Percentiles rank a stretch among this genome's conserved stretches.
phyloP scores from a whole-genome alignment of 495 filamentous ascomycete genomes.

The Hypoxylon crocopeplum region DNA sequence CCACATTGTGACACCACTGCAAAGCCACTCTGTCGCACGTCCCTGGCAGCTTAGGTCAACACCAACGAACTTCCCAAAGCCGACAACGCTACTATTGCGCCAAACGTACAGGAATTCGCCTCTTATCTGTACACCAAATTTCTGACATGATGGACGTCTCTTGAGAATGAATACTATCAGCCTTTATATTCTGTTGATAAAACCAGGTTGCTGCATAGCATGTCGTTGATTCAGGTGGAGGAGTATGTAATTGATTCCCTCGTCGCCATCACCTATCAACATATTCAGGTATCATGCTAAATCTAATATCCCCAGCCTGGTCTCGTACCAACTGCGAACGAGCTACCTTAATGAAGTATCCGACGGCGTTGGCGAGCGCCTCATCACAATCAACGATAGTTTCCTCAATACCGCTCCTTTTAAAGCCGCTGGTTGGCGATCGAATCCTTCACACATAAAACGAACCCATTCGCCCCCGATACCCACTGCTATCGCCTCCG shows the following conservation, averaged over 20 bases:
- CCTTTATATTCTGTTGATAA: conserved; percentile 5
- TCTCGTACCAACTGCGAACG: conserved; percentile 90
- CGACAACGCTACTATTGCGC: too few relatives aligned
- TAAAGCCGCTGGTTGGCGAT: conserved; percentile 90
- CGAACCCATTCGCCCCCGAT: conserved; percentile 96
- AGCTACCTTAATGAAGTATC: conserved; percentile 89
- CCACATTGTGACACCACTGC: too few relatives aligned
- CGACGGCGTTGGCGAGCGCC: conserved; percentile 93
- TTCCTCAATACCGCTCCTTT: conserved; percentile 95
- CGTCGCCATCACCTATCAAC: conserved; percentile 3
- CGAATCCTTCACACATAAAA: conserved; percentile 78
- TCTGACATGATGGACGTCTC: conserved; percentile 10
- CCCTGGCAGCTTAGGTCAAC: too few relatives aligned
- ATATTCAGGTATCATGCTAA: too few relatives aligned
- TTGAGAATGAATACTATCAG: conserved; percentile 21
- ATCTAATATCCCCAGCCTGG: conserved; percentile 65
- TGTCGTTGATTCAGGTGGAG: conserved; percentile 97
- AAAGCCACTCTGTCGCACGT: too few relatives aligned
- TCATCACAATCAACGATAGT: conserved; percentile 89
- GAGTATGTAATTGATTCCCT: conserved; percentile 70
- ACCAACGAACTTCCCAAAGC: too few relatives aligned
- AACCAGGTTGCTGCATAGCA: conserved; percentile 43
- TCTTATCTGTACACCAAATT: neutral
- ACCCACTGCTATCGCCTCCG: conserved; percentile 84
- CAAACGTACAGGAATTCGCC: neutral